Conservation (phyloP, 495 filamentous ascomycete genomes). For the Bryoglossum gracile region DNA sequence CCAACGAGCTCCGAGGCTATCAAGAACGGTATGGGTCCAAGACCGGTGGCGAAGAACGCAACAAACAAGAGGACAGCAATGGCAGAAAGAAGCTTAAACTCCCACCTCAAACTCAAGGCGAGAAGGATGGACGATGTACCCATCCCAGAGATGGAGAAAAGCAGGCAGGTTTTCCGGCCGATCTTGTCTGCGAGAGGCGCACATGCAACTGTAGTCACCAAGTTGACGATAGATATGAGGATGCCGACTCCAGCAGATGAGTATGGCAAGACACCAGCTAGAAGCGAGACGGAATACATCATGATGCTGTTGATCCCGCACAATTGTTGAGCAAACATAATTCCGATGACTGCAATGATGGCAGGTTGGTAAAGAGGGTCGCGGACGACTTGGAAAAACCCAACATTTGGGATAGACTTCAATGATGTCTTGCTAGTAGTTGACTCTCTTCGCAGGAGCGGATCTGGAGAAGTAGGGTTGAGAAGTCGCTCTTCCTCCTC, state of each 20-base stretch:
- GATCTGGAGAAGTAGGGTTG: slow-evolving; percentile 11
- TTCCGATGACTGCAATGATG: slow-evolving; percentile 74
- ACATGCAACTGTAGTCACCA: slow-evolving; percentile 69
- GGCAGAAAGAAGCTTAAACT: slow-evolving; percentile 65
- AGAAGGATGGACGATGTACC: slow-evolving; percentile 65
- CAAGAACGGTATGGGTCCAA: slow-evolving; percentile 93
- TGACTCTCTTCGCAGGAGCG: slow-evolving; percentile 29
- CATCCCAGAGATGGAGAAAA: slow-evolving; percentile 77
- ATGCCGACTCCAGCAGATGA: slow-evolving; percentile 77
- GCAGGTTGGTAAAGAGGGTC: slow-evolving; percentile 65
- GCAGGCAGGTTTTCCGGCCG: slow-evolving; percentile 74
- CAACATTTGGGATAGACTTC: slow-evolving; percentile 41
- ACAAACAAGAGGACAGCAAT: slow-evolving; percentile 80
- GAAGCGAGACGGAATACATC: slow-evolving; percentile 92
- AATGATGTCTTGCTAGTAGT: slow-evolving; percentile 35
- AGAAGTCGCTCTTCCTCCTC: slow-evolving; percentile 44
- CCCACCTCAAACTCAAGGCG: slow-evolving; percentile 64
- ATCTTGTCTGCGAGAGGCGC: slow-evolving; percentile 81
- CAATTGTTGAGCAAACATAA: slow-evolving; percentile 91
- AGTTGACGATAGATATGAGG: slow-evolving; percentile 76
- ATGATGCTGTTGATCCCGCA: slow-evolving; percentile 93
- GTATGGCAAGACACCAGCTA: slow-evolving; percentile 67
- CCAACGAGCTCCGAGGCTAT: slow-evolving; percentile 83
- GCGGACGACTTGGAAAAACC: slow-evolving; percentile 57
- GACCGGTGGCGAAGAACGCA: slow-evolving; percentile 77